These are phyloP conservation scores for Phialophora chinensis DNA, from an alignment of 2,329 filamentous ascomycete species.

Conservation along the genomic window DNA sequence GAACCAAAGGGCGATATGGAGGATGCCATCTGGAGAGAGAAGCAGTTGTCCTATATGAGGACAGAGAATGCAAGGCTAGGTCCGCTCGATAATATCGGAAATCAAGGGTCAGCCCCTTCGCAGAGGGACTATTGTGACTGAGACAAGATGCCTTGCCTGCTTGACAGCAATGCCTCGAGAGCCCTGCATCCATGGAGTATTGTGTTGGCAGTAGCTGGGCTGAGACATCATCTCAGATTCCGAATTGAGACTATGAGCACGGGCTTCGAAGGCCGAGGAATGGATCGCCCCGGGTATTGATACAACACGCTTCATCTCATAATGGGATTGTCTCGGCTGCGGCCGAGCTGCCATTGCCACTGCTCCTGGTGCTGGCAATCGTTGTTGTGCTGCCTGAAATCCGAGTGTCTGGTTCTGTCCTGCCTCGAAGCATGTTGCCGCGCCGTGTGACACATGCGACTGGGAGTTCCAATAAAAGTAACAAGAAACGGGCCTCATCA, in stretches of 20 bases:
- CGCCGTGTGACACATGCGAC: not conserved
- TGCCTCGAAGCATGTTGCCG: not conserved
- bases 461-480: constrained; percentile 15
- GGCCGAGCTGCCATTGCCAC: not conserved
- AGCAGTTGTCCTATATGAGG: constrained; percentile 20
- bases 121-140: not conserved
- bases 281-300: constrained; percentile 5
- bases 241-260: not conserved
- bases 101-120: constrained; percentile 8
- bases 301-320: not conserved
- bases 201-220: constrained; percentile 1
- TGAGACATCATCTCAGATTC: constrained; percentile 24
- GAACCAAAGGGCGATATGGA: constrained; percentile 5
- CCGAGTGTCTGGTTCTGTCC: constrained; percentile 12
- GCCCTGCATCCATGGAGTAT: constrained; percentile 11
- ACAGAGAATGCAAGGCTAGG: not conserved
- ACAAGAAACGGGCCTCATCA: not conserved
- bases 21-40: not conserved
- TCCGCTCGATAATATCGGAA: constrained; percentile 4
- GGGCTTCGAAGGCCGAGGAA: constrained; percentile 8
- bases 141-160: constrained; percentile 14
- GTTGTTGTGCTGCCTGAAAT: not conserved
- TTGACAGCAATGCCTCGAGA: constrained; percentile 1
- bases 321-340: constrained; percentile 17
- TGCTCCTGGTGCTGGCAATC: not conserved